phyloP scores from a whole-genome alignment of 208 protist species.

The Trypanosoma scelopori region DNA sequence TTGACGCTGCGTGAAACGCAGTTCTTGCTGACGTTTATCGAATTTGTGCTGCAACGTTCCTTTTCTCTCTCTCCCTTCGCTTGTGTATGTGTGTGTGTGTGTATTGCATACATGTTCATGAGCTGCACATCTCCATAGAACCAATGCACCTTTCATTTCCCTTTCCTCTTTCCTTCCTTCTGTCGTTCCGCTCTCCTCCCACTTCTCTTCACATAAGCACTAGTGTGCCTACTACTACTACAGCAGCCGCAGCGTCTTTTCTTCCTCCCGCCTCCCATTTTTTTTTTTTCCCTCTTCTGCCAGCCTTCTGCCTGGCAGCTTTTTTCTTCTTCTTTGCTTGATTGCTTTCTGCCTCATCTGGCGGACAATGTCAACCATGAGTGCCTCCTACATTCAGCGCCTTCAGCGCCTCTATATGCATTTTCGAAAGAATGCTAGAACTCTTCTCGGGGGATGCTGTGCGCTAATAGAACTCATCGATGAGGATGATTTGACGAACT shows the following conservation, averaged over 20 bases:
- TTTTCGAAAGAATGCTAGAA: slow-evolving; percentile 49
- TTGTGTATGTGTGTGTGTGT: slow-evolving; percentile 1
- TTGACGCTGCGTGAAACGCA: no score
- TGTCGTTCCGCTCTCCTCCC: no score
- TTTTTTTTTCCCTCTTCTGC: no score
- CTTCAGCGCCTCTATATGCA: slow-evolving; percentile 59
- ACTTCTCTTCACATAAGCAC: no score
- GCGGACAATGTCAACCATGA: slow-evolving; percentile 31
- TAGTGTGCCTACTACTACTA: no score
- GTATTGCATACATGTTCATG: neutral
- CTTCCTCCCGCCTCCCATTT: no score
- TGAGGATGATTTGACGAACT: slow-evolving; percentile 75
- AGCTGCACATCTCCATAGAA: no score
- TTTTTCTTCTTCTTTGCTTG: slow-evolving; percentile 18
- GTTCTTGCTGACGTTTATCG: no score
- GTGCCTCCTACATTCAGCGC: slow-evolving; percentile 38
- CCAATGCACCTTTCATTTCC: no score
- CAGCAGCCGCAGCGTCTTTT: no score
- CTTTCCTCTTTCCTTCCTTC: no score
- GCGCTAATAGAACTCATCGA: slow-evolving; percentile 56
- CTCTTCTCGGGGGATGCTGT: slow-evolving; percentile 26
- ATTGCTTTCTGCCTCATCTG: neutral
- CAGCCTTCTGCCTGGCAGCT: neutral
- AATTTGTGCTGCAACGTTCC: no score
- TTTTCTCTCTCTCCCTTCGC: neutral